phyloP scores from a whole-genome alignment of 2,329 filamentous ascomycete genomes.

The Aspergillus sp. region DNA sequence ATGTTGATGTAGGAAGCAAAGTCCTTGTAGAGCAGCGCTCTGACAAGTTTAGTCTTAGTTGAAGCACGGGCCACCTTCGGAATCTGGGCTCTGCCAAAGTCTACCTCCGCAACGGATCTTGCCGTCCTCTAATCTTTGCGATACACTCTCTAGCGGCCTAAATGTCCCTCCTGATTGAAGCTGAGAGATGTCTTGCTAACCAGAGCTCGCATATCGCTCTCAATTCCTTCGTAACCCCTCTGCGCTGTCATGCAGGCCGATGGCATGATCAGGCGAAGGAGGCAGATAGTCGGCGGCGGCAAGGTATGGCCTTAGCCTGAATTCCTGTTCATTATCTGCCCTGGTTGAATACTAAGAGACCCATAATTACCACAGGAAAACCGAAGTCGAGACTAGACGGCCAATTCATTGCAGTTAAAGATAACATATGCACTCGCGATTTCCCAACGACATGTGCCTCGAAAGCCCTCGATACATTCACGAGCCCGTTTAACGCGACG shows the following conservation, averaged over 20 bases:
- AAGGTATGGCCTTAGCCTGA: slow-evolving; percentile 27
- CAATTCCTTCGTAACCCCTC: slow-evolving; percentile 44
- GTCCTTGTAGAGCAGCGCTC: not conserved
- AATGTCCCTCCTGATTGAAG: slow-evolving; percentile 48
- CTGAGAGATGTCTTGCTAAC: slow-evolving; percentile 44
- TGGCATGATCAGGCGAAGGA: slow-evolving; percentile 39
- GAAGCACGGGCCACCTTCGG: not conserved
- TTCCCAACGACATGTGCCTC: slow-evolving; percentile 84
- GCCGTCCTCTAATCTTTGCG: not conserved
- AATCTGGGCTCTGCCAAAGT: not conserved
- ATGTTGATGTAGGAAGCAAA: too few species aligned
- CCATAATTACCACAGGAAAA: slow-evolving; percentile 24
- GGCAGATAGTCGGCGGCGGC: slow-evolving; percentile 36
- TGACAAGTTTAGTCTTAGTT: not conserved
- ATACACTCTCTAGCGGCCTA: slow-evolving; percentile 19
- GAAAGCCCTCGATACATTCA: slow-evolving; percentile 66
- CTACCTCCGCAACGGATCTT: not conserved
- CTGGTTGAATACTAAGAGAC: slow-evolving; percentile 4
- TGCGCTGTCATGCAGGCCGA: slow-evolving; percentile 31
- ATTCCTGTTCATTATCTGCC: not conserved
- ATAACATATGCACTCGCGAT: slow-evolving; percentile 69
- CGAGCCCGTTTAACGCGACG: slow-evolving; percentile 78
- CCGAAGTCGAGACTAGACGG: slow-evolving; percentile 43
- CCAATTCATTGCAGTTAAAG: slow-evolving; percentile 65
- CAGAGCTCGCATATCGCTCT: slow-evolving; percentile 35